Conservation (phyloP, 768 basidiomycete genomes). For the Macrolepiota albuminosa region DNA sequence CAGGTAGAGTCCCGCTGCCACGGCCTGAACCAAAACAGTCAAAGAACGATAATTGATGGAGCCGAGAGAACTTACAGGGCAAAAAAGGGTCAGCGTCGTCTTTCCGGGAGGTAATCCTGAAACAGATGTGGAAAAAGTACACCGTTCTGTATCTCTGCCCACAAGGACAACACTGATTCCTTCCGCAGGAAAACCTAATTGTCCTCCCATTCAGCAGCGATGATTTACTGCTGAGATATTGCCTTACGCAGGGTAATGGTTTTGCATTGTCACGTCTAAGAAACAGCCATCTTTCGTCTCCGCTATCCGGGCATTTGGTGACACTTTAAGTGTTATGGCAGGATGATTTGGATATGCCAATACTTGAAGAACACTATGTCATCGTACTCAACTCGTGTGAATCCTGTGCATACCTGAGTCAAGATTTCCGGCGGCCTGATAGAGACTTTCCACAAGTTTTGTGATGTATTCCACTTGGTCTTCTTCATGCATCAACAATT, state of each 20-base stretch:
- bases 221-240: background rate
- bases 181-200: slow-evolving; percentile 57
- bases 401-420: slow-evolving; percentile 42
- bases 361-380: slow-evolving; percentile 40
- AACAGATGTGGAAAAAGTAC: slow-evolving; percentile 45
- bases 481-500: slow-evolving; percentile 49
- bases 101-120: slow-evolving; percentile 52
- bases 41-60: background rate
- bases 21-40: slow-evolving; percentile 41
- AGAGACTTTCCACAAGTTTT: slow-evolving; percentile 45
- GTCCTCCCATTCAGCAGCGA: slow-evolving; percentile 1
- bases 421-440: slow-evolving; percentile 42
- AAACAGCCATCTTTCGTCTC: slow-evolving; percentile 64
- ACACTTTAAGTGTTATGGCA: slow-evolving; percentile 49
- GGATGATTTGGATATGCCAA: slow-evolving; percentile 67
- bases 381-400: background rate
- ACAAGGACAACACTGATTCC: slow-evolving; percentile 55
- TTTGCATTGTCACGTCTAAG: slow-evolving; percentile 58
- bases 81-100: slow-evolving; percentile 56
- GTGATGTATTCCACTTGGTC: slow-evolving; percentile 49
- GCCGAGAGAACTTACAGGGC: slow-evolving; percentile 49
- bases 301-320: slow-evolving; percentile 41
- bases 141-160: slow-evolving; percentile 59
- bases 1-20: slow-evolving; percentile 63
- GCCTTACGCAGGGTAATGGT: slow-evolving; percentile 68